Evolutionary conservation across 2,329 filamentous ascomycete genomes (phyloP), one percentile per base, ranked within the genome.

Genomic region (Trichoderma guizhouense): DNA sequence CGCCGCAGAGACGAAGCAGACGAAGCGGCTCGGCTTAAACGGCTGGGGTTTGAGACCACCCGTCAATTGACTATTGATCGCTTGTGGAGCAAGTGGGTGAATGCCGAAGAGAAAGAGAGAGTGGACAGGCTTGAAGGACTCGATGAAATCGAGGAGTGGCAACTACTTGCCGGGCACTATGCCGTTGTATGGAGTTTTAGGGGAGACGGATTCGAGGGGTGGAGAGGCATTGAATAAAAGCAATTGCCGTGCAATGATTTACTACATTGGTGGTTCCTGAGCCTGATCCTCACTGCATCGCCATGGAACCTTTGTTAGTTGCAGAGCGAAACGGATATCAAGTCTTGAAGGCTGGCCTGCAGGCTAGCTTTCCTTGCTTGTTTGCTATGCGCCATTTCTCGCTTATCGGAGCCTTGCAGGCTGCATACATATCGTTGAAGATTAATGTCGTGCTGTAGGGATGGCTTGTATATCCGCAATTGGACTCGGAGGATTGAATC

Each of bases 71-170:
- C 86, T 0, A 82, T 89, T 51, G 82, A 84, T 67, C 76, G 80
- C n/a, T 88, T 97, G 47, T 98, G 93, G 91, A 87, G 91, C 66
- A 82, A 82, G 1, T 98, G 95, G 94, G 85, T 97, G 3, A 78
- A 79, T 0, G 79, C 85, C 1, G 83, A 84, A 2, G 95, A 98
- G 82, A 95, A 93, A 81, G 91, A 93, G 77, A 86, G 95, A 62
- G 89, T 98, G 1, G 91, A 95, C 74, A 82, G 84, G 12, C 80
- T 98, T 30, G 95, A 99, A 80, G 94, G 96, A 77, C 81, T 99
- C 74, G 96, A 99, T 82, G 96, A 99, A 82, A 87, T 98, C 28
- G 96, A 99, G 82, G 96, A 99, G 83, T 97, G 96, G 92, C 87
- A 91, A 77, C 82, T 99, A 76, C 82, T 99, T 76, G 93, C 94